Conservation (phyloP, 2,329 filamentous ascomycete genomes). For the Pseudovirgaria hyperparasitica region DNA sequence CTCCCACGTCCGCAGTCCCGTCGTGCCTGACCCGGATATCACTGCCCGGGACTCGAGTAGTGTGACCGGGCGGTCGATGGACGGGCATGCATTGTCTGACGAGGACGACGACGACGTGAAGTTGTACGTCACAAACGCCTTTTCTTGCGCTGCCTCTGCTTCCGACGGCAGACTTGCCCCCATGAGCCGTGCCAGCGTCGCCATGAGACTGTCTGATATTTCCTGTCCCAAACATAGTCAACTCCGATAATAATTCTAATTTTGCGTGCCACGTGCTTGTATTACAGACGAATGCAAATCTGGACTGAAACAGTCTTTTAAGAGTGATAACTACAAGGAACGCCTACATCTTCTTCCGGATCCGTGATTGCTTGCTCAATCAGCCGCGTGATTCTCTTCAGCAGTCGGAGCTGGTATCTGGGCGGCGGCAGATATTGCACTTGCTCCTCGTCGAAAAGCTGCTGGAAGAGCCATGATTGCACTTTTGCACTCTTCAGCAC, state of each 20-base stretch:
- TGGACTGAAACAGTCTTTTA: not conserved
- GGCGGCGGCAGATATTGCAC: constrained; percentile 48
- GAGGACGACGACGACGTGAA: constrained; percentile 17
- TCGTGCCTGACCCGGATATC: constrained; percentile 59
- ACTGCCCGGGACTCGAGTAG: constrained; percentile 57
- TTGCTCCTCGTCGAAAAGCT: constrained; percentile 50
- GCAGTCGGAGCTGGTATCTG: constrained; percentile 55
- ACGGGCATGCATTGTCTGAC: constrained; percentile 9
- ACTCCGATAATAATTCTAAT: too few relatives aligned
- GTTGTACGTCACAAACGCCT: constrained; percentile 62
- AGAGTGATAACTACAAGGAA: constrained; percentile 12
- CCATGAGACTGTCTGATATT: constrained; percentile 70
- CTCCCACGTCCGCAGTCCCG: constrained; percentile 71
- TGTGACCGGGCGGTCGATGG: constrained; percentile 35
- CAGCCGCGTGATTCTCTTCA: constrained; percentile 58
- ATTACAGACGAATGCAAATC: not conserved
- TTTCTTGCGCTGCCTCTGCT: constrained; percentile 53
- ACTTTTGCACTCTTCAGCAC: constrained; percentile 47
- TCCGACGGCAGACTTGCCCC: constrained; percentile 51
- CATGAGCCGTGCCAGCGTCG: constrained; percentile 52
- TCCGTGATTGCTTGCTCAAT: constrained; percentile 67
- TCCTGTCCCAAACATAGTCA: too few relatives aligned
- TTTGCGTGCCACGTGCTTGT: too few relatives aligned
- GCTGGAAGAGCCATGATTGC: constrained; percentile 53
- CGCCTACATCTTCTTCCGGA: constrained; percentile 76